Evolutionary conservation across 768 basidiomycete species (phyloP), one percentile per base, ranked within the genome.

Genomic region (Termitomyces sp.): DNA sequence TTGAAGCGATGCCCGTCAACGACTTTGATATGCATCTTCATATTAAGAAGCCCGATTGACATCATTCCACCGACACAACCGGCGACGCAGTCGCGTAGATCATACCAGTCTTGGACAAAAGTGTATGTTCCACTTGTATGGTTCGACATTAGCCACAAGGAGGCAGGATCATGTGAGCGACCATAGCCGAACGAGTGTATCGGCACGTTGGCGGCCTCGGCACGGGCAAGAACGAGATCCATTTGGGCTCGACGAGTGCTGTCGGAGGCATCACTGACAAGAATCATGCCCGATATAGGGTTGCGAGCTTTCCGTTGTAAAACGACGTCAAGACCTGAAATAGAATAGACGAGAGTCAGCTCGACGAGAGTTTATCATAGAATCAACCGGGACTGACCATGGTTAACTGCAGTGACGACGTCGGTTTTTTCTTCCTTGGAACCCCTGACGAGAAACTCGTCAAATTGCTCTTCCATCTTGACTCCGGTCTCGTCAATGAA

Each of bases 111-210:
- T 73, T 91, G 92, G 60, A 98, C 94, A 65, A 97, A 99, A 4
- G 95, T 98, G 75, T 98, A 98, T 30, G 94, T 97, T 26, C 97
- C 97, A 62, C 85, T 85, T 3, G 97, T 98, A 70, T 98, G 94
- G 71, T 98, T 98, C 10, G 95, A 98, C 82, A 99, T 95, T 47
- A 98, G 85, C 97, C 97, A 98, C 35, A 99, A 82, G 7, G 94
- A 96, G 14, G 93, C 93, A 18, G 97, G 97, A 70, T 98, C 97
- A 68, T 98, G 97, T 16, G 93, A 91, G 58, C 92, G 90, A 28
- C 95, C 96, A 66, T 96, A 99, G 53, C 97, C 97, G 63, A 99
- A 89, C 3, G 95, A 90, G 70, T 99, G 96, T 56, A 99, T 97
- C 4, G 97, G 95, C 26, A 97, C 86, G 69, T 94, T 94, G 32